phyloP scores from a whole-genome alignment of 345 rosid species.

The Moricandia arvensis region DNA sequence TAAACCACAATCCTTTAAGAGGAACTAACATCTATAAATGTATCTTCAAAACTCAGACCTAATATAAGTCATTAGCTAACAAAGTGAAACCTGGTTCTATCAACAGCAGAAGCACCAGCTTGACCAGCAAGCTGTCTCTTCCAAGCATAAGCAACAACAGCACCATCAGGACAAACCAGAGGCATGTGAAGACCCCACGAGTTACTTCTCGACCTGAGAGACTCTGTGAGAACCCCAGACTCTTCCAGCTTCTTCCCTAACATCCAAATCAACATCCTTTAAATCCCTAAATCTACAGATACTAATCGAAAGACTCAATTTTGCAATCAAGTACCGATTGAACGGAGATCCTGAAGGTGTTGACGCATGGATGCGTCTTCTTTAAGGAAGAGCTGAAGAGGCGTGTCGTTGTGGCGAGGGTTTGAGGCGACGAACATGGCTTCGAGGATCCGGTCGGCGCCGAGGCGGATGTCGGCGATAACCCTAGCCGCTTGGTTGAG shows the following conservation, averaged over 20 bases:
- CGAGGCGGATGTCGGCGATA: slow-evolving; percentile 84
- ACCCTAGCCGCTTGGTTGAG: slow-evolving; percentile 80
- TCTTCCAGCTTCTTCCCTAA: slow-evolving; percentile 89
- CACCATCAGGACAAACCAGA: slow-evolving; percentile 94
- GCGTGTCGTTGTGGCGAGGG: slow-evolving; percentile 69
- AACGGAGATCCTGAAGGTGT: slow-evolving; percentile 77
- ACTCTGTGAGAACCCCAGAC: slow-evolving; percentile 80
- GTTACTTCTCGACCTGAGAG: slow-evolving; percentile 69
- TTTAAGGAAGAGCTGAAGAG: slow-evolving; percentile 55
- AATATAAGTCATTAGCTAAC: background rate
- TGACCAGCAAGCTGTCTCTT: slow-evolving; percentile 99
- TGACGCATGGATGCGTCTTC: slow-evolving; percentile 90
- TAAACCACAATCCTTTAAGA: too few species aligned
- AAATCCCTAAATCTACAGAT: background rate
- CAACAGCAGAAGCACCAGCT: slow-evolving; percentile 99
- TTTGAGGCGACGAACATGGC: slow-evolving; percentile 65
- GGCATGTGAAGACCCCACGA: slow-evolving; percentile 98
- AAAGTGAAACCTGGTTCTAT: slow-evolving; percentile 62
- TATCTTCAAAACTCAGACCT: too few species aligned
- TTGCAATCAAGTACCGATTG: slow-evolving; percentile 44
- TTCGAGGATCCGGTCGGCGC: slow-evolving; percentile 92
- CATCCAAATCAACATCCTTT: slow-evolving; percentile 22
- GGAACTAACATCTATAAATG: too few species aligned
- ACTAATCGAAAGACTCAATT: background rate
- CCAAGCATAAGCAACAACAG: slow-evolving; percentile 97